Base-by-base conservation (phyloP, 164 flowering plant species). In the Vitis riparia region DNA sequence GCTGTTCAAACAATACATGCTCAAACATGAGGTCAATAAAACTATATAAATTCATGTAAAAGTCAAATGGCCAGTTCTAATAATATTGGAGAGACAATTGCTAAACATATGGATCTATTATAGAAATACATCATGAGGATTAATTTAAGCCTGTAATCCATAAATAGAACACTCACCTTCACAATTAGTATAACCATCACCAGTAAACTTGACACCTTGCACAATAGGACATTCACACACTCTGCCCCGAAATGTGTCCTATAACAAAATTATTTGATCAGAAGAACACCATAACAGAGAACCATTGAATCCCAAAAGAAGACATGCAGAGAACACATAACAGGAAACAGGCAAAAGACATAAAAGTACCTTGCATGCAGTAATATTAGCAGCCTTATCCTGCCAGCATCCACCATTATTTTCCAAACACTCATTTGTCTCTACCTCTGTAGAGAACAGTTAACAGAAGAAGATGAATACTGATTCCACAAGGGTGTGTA, bases 171-270 rank as follows among this genome's bases (percentile, higher is more conserved):
- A 19, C 11, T 58, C 84, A 92, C 99, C 95, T 89, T 92, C 90
- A 78, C 99, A 95, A 63, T 87, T 92, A 27, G 83, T 85, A 71
- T 92, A 95, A 64, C 99, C 99, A 85, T 95, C 94, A 44, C 99
- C 98, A 47, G 71, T 74, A 83, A 95, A 91, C 79, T 87, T 85
- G 32, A 95, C 91, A 11, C 98, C 98, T 66, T 84, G 83, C 49
- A 91, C 91, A 59, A 85, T 65, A 64, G 98, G 99, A 78, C 99
- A 95, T 71, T 91, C 91, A 76, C 99, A 94, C 23, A 94, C 95
- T 78, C 94, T 87, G 61, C 99, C 99, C 6, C 99, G 88, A 69
- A 92, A 94, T 50, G 99, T 94, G 80, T 94, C 99, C 99, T 95
- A 71, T 66, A 77, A 50, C 9, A 70, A 32, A 12, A 61, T 8